Evolutionary conservation across 2,329 filamentous ascomycete species (phyloP).

Genomic region (Diaporthe humulicola): DNA sequence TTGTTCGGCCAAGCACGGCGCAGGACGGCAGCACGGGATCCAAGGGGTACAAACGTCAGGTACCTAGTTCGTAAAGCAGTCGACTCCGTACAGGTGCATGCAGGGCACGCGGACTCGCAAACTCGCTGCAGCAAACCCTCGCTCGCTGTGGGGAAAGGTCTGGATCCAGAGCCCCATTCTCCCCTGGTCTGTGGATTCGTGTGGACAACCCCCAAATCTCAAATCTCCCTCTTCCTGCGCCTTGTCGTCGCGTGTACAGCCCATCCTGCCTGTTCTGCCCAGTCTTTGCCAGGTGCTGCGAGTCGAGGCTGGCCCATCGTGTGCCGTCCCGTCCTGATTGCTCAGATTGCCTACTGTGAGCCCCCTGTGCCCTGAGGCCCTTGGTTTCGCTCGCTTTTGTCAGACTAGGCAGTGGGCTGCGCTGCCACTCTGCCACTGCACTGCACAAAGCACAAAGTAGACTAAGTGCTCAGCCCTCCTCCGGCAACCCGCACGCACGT

Average conservation of each 20-base stretch:
- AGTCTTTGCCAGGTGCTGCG: slow-evolving; percentile 8
- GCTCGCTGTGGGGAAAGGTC: slow-evolving; percentile 22
- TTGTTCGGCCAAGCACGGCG: background rate
- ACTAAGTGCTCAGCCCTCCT: slow-evolving; percentile 28
- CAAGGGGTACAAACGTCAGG: background rate
- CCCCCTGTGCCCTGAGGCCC: slow-evolving; percentile 1
- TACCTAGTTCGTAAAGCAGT: no score
- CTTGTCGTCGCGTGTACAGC: slow-evolving; percentile 22
- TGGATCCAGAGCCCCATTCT: slow-evolving; percentile 27
- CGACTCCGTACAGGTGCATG: no score
- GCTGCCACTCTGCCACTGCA: background rate
- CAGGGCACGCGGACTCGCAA: no score
- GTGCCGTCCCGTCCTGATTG: background rate
- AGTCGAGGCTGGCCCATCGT: slow-evolving; percentile 15
- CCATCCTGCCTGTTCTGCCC: slow-evolving; percentile 1
- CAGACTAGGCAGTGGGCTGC: background rate
- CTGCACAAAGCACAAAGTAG: background rate
- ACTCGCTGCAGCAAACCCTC: slow-evolving; percentile 8
- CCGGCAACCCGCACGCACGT: background rate
- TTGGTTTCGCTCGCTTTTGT: background rate
- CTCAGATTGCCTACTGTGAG: background rate
- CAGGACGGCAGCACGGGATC: slow-evolving; percentile 1
- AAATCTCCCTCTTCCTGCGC: slow-evolving; percentile 27
- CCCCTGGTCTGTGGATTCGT: slow-evolving; percentile 22
- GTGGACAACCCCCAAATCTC: slow-evolving; percentile 29